Conservation (phyloP, 192 early-diverging fungal species). For the Physocladia obscura region DNA sequence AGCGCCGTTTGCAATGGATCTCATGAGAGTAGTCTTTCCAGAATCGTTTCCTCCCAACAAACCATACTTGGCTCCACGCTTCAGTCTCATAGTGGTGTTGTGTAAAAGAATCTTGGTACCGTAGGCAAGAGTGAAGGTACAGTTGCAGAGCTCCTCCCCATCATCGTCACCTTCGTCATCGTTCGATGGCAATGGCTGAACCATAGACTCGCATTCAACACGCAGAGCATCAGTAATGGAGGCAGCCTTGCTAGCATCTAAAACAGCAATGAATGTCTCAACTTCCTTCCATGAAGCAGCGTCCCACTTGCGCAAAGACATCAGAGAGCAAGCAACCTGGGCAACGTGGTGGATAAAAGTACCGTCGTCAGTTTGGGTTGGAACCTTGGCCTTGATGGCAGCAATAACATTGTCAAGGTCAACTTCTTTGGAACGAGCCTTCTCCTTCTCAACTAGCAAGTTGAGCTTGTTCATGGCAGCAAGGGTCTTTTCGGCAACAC, state of each 20-base stretch:
- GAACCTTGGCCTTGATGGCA: constrained; percentile 49
- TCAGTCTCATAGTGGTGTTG: constrained; percentile 60
- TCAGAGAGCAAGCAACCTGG: constrained; percentile 59
- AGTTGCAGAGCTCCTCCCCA: constrained; percentile 67
- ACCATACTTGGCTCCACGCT: constrained; percentile 80
- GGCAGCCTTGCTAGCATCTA: constrained; percentile 42
- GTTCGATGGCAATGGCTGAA: constrained; percentile 48
- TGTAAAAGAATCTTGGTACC: constrained; percentile 80
- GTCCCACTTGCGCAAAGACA: constrained; percentile 63
- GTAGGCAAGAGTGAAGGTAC: constrained; percentile 81
- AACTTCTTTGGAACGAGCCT: constrained; percentile 35
- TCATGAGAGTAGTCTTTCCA: constrained; percentile 85
- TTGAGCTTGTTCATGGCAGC: constrained; percentile 46
- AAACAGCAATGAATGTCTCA: constrained; percentile 52
- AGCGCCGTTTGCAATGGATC: constrained; percentile 80
- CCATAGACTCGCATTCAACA: constrained; percentile 25
- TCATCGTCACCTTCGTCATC: constrained; percentile 40
- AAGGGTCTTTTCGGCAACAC: constrained; percentile 69
- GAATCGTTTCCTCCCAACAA: constrained; percentile 80
- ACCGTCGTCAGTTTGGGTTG: constrained; percentile 44
- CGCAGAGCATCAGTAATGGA: constrained; percentile 27
- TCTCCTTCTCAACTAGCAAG: constrained; percentile 34
- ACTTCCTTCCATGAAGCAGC: constrained; percentile 65
- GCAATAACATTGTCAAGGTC: constrained; percentile 43
- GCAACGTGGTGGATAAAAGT: constrained; percentile 57